Conservation (phyloP, 306 rosid genomes). For the Vigna radiata region DNA sequence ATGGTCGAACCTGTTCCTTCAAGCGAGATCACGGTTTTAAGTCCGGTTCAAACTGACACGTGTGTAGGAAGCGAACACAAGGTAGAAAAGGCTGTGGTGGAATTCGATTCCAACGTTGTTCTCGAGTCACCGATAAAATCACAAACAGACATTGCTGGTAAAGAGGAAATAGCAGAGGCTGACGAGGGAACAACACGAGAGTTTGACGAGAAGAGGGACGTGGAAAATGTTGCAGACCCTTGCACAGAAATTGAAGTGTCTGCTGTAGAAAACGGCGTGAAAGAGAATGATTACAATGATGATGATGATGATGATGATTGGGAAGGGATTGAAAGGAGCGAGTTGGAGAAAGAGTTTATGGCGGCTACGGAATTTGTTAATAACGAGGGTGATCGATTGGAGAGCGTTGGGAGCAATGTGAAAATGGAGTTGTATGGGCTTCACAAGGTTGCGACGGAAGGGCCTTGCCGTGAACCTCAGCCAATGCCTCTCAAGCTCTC, state of each 20-base stretch:
- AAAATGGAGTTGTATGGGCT: slow-evolving; percentile 65
- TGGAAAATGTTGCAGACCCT: slow-evolving; percentile 31
- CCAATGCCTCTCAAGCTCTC: slow-evolving; percentile 61
- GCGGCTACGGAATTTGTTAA: slow-evolving; percentile 59
- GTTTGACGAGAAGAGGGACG: slow-evolving; percentile 29
- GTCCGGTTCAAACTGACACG: slow-evolving; percentile 25
- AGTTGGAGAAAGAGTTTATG: slow-evolving; percentile 63
- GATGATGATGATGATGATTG: slow-evolving; percentile 75
- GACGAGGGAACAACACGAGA: background rate
- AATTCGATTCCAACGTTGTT: background rate
- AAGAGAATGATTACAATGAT: slow-evolving; percentile 42
- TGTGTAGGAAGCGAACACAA: background rate
- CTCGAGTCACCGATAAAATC: slow-evolving; percentile 19
- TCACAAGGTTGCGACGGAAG: slow-evolving; percentile 69
- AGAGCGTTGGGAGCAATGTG: slow-evolving; percentile 46
- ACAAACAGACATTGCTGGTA: slow-evolving; percentile 8
- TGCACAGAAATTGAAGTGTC: slow-evolving; percentile 39
- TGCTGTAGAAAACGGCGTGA: background rate
- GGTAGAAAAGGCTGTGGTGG: background rate
- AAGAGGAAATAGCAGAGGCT: slow-evolving; percentile 9
- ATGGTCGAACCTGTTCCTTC: slow-evolving; percentile 16
- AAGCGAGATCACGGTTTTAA: slow-evolving; percentile 44
- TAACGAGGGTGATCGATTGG: slow-evolving; percentile 25
- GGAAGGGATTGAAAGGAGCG: slow-evolving; percentile 89
- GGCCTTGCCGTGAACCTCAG: slow-evolving; percentile 63